Conservation (phyloP, 257 asterid genomes). For the Dorcoceras hygrometricum region DNA sequence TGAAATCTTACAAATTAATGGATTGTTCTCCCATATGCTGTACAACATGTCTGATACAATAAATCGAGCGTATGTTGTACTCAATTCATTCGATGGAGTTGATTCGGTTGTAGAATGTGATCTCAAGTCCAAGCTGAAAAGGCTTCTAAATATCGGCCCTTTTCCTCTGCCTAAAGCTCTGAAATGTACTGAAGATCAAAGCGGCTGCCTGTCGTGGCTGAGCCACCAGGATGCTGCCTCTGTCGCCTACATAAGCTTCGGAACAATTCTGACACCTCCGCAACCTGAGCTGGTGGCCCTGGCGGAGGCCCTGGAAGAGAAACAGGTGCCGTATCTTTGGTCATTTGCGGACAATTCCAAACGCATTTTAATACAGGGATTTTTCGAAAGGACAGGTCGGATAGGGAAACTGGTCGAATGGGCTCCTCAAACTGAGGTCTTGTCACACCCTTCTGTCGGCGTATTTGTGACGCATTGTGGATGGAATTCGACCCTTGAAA, state of each 20-base stretch:
- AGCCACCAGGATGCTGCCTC: conserved; percentile 32
- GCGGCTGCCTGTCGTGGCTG: conserved; percentile 49
- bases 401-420: conserved; percentile 48
- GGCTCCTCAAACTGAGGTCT: conserved; percentile 50
- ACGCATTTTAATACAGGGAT: conserved; percentile 29
- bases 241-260: conserved; percentile 53
- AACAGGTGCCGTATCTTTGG: conserved; percentile 52
- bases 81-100: conserved; percentile 53
- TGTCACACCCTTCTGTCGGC: conserved; percentile 45
- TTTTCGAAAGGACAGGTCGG: conserved; percentile 35
- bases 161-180: conserved; percentile 26
- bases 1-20: conserved; percentile 36
- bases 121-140: conserved; percentile 38
- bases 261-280: conserved; percentile 46
- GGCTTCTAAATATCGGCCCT: conserved; percentile 45
- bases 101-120: conserved; percentile 35
- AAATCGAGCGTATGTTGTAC: conserved; percentile 35
- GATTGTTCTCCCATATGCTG: conserved; percentile 39
- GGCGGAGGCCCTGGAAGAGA: conserved; percentile 57
- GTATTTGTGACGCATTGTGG: conserved; percentile 54
- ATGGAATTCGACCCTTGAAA: no score
- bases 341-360: conserved; percentile 39
- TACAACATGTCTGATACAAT: conserved; percentile 44
- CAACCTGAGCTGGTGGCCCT: conserved; percentile 52
- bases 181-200: conserved; percentile 9